A percentile compares a stretch with the other conserved stretches of the same genome.
These are phyloP conservation scores for Fusarium xyrophilum DNA, from an alignment of 2,329 filamentous ascomycete species.

Conservation along the genomic window DNA sequence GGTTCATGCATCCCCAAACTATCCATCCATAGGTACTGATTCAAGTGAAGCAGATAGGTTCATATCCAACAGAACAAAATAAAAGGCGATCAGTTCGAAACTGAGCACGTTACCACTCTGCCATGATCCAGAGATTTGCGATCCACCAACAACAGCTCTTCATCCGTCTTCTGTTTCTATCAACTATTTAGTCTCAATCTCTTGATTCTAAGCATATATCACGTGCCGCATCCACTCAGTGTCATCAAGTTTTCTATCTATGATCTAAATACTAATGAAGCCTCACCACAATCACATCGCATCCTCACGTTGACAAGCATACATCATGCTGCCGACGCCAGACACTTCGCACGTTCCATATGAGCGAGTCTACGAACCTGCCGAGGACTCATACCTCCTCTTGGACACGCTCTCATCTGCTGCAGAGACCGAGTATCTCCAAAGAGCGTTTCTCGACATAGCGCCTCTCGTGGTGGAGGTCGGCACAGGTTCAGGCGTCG, in stretches of 20 bases:
- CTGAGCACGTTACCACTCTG: neutral
- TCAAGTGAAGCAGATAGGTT: neutral
- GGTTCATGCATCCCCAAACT: neutral
- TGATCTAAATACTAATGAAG: constrained; percentile 24
- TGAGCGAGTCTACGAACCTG: constrained; percentile 89
- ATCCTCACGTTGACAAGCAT: neutral
- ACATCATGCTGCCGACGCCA: constrained; percentile 85
- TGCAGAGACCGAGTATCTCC: constrained; percentile 73
- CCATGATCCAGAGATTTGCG: neutral
- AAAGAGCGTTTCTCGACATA: constrained; percentile 62
- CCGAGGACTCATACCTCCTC: constrained; percentile 94
- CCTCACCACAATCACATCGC: constrained; percentile 22
- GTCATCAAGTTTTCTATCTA: constrained; percentile 17
- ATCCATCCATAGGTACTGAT: neutral
- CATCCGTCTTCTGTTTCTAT: neutral
- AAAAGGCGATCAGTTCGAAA: neutral
- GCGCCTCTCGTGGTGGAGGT: constrained; percentile 79
- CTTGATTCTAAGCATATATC: constrained; percentile 9
- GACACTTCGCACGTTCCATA: constrained; percentile 91
- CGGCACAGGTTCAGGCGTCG: constrained; percentile 89
- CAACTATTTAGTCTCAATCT: neutral
- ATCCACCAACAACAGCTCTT: neutral
- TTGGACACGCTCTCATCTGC: constrained; percentile 85
- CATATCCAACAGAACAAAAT: neutral
- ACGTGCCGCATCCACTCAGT: constrained; percentile 31